Conservation (phyloP, 1,139 yeast genomes). For the Pichiaceae sp. region DNA sequence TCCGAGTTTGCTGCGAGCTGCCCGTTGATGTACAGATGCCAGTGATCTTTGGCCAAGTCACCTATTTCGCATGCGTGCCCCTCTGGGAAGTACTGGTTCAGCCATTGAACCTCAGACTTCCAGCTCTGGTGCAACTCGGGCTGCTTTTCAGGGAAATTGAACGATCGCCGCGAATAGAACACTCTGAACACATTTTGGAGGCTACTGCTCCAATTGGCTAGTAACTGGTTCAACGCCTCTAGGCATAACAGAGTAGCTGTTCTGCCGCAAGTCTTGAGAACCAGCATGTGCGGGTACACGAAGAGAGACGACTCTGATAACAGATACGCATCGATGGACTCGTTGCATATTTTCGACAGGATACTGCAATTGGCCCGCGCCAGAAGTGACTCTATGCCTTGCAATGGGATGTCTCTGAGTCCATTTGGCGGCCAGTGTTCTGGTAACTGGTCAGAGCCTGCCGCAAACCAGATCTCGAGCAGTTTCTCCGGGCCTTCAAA, state of each 20-base stretch:
- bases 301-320: slow-evolving; percentile 86
- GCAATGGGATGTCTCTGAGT: slow-evolving; percentile 57
- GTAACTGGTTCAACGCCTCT: slow-evolving; percentile 50
- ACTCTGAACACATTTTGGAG: slow-evolving; percentile 46
- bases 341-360: slow-evolving; percentile 65
- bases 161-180: slow-evolving; percentile 84
- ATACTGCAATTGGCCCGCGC: slow-evolving; percentile 85
- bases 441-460: slow-evolving; percentile 32
- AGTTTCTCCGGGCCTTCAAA: slow-evolving; percentile 97
- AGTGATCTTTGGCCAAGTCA: slow-evolving; percentile 59
- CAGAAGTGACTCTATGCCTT: slow-evolving; percentile 63
- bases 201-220: slow-evolving; percentile 24
- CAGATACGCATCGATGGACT: slow-evolving; percentile 70
- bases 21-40: slow-evolving; percentile 68
- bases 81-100: slow-evolving; percentile 52
- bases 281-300: slow-evolving; percentile 77
- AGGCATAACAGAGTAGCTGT: slow-evolving; percentile 83
- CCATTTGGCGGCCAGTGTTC: slow-evolving; percentile 30
- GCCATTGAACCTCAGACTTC: slow-evolving; percentile 67
- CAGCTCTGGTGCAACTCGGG: slow-evolving; percentile 76
- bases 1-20: neutral
- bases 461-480: slow-evolving; percentile 81
- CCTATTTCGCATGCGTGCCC: slow-evolving; percentile 80
- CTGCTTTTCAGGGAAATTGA: slow-evolving; percentile 89
- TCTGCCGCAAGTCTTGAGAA: slow-evolving; percentile 93